These are phyloP conservation scores for Heliamphora pulchella DNA, from an alignment of 179 eudicot species.

Conservation along the genomic window DNA sequence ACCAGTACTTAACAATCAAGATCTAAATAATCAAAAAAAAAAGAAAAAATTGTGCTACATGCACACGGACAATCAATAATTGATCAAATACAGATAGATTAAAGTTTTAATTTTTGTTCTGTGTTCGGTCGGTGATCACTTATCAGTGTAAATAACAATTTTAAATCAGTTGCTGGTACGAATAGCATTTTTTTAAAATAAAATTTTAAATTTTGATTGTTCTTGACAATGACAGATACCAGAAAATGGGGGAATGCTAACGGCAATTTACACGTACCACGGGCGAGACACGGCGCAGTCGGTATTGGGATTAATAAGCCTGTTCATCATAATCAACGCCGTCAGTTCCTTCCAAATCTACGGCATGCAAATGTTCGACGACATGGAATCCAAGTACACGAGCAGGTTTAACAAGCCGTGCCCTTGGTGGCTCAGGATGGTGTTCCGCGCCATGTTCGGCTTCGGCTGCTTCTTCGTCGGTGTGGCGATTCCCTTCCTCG, in stretches of 20 bases:
- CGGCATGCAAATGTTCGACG: conserved; percentile 73
- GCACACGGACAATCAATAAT: too few relatives aligned
- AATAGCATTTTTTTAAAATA: too few relatives aligned
- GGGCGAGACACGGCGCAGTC: conserved; percentile 41
- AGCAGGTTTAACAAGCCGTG: conserved; percentile 48
- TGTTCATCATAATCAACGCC: conserved; percentile 57
- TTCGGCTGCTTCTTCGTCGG: conserved; percentile 58
- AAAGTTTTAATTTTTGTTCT: too few relatives aligned
- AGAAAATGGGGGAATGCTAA: conserved; percentile 51
- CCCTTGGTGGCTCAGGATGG: conserved; percentile 60
- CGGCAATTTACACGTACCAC: conserved; percentile 51
- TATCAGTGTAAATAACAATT: too few relatives aligned
- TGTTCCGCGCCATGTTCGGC: conserved; percentile 47
- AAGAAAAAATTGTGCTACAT: too few relatives aligned
- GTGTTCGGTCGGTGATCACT: too few relatives aligned
- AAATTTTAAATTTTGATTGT: too few relatives aligned
- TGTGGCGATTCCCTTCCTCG: conserved; percentile 71
- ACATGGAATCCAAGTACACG: conserved; percentile 56
- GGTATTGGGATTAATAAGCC: conserved; percentile 40
- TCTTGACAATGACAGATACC: too few relatives aligned
- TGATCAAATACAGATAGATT: too few relatives aligned
- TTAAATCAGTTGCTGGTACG: too few relatives aligned
- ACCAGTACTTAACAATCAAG: too few relatives aligned
- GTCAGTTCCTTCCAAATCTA: conserved; percentile 68
- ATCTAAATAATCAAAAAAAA: too few relatives aligned